Evolutionary conservation across 108 stramenopile genomes (phyloP).

Genomic region (Epithemia pelagica): DNA sequence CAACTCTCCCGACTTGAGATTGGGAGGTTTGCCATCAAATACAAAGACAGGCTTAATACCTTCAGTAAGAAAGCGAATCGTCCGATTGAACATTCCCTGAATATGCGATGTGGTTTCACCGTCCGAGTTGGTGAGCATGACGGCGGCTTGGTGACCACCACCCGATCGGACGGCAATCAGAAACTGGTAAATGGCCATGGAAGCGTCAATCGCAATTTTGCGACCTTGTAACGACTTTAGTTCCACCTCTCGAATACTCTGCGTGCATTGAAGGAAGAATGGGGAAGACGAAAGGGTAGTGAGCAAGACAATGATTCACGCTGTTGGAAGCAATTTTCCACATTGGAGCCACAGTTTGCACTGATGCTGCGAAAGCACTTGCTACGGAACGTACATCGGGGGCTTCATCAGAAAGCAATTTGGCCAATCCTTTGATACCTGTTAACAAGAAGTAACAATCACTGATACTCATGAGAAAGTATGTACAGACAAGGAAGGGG

Average conservation of each 20-base stretch:
- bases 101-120: conserved; percentile 95
- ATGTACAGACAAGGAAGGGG: too few species aligned
- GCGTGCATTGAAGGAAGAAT: not conserved
- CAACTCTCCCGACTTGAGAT: conserved; percentile 91
- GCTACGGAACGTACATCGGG: conserved; percentile 70
- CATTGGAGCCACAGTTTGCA: conserved; percentile 2
- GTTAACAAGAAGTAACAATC: too few species aligned
- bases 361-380: not conserved
- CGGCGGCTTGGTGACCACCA: conserved; percentile 47
- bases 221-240: conserved; percentile 90
- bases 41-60: conserved; percentile 96
- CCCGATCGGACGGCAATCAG: conserved; percentile 92
- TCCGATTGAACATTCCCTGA: conserved; percentile 99
- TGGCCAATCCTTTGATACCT: conserved; percentile 95
- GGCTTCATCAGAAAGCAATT: conserved; percentile 92
- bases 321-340: not conserved
- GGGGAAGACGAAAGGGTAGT: not conserved
- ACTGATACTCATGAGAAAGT: too few species aligned
- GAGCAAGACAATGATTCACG: not conserved
- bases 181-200: conserved; percentile 99
- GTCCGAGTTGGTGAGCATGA: conserved; percentile 85
- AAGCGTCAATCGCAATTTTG: conserved; percentile 97
- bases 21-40: conserved; percentile 98
- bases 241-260: conserved; percentile 88
- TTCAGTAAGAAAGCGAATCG: conserved; percentile 90